These are phyloP conservation scores for Neonectria coccinea DNA, from an alignment of 2,329 filamentous ascomycete species.

Conservation along the genomic window DNA sequence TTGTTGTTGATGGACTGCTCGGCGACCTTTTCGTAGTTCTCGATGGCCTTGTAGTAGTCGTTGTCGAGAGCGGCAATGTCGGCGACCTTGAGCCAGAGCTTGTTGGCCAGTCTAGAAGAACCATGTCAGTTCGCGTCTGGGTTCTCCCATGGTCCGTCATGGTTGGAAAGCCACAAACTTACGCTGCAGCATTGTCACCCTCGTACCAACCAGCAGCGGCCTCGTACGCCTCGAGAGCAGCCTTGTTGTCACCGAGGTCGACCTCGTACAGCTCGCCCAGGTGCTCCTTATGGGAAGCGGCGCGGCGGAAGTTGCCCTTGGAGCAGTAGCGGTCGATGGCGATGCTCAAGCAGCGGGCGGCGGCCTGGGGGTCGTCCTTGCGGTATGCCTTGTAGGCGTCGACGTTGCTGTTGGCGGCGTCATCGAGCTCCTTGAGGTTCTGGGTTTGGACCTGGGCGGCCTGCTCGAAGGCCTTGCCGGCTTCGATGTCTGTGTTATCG, in stretches of 20 bases:
- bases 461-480: conserved; percentile 86
- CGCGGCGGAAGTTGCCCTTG: conserved; percentile 91
- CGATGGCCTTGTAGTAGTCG: conserved; percentile 87
- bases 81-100: conserved; percentile 91
- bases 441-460: conserved; percentile 84
- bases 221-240: conserved; percentile 86
- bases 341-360: conserved; percentile 80
- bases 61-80: conserved; percentile 85
- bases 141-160: not conserved
- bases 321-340: conserved; percentile 88
- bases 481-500: conserved; percentile 75
- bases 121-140: conserved; percentile 23
- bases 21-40: conserved; percentile 86
- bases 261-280: conserved; percentile 88
- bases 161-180: conserved; percentile 51
- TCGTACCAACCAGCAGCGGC: conserved; percentile 91
- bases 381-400: conserved; percentile 97
- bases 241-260: conserved; percentile 81
- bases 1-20: conserved; percentile 85
- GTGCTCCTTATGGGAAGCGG: conserved; percentile 90
- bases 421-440: conserved; percentile 90
- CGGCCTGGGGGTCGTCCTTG: conserved; percentile 85
- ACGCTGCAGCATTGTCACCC: conserved; percentile 85
- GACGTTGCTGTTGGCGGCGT: conserved; percentile 87
- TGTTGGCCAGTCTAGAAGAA: conserved; percentile 81